Evolutionary conservation across 1,284 basidiomycete species (phyloP).

Genomic region (Neolentinus lepideus): DNA sequence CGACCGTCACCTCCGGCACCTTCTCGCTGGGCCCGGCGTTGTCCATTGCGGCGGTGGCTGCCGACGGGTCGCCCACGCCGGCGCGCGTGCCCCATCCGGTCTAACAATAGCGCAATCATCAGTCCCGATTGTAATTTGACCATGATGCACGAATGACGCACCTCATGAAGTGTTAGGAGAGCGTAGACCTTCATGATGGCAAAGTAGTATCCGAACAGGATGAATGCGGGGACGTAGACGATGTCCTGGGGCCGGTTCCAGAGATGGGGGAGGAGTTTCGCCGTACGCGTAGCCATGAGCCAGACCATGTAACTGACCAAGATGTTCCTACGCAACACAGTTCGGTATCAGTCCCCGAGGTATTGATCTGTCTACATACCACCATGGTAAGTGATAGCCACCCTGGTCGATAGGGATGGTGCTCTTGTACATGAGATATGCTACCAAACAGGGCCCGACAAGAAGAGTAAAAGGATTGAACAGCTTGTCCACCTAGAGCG

Average conservation of each 20-base stretch:
- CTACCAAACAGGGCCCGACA: constrained; percentile 74
- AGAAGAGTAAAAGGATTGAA: constrained; percentile 88
- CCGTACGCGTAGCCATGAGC: constrained; percentile 77
- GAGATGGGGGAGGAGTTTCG: constrained; percentile 84
- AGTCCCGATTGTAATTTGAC: constrained; percentile 3
- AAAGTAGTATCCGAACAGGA: constrained; percentile 85
- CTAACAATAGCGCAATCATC: constrained; percentile 24
- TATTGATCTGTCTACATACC: constrained; percentile 43
- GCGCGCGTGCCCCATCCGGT: constrained; percentile 90
- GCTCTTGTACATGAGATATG: constrained; percentile 72
- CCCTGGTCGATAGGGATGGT: constrained; percentile 62
- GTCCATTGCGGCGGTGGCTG: constrained; percentile 62
- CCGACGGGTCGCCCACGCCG: constrained; percentile 77
- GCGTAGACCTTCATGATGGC: constrained; percentile 86
- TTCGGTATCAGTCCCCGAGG: constrained; percentile 6
- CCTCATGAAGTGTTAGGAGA: constrained; percentile 76
- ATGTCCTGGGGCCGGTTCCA: constrained; percentile 82
- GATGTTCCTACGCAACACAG: constrained; percentile 53
- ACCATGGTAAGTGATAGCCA: constrained; percentile 86
- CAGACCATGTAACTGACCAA: constrained; percentile 71
- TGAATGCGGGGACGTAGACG: constrained; percentile 88
- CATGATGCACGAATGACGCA: constrained; percentile 18
- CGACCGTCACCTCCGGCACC: constrained; percentile 12
- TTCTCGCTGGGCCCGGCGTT: constrained; percentile 22
- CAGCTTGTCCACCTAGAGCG: constrained; percentile 74